These are phyloP conservation scores for Phytopythium delawarense DNA, from an alignment of 352 stramenopile genomes.

Conservation along the genomic window DNA sequence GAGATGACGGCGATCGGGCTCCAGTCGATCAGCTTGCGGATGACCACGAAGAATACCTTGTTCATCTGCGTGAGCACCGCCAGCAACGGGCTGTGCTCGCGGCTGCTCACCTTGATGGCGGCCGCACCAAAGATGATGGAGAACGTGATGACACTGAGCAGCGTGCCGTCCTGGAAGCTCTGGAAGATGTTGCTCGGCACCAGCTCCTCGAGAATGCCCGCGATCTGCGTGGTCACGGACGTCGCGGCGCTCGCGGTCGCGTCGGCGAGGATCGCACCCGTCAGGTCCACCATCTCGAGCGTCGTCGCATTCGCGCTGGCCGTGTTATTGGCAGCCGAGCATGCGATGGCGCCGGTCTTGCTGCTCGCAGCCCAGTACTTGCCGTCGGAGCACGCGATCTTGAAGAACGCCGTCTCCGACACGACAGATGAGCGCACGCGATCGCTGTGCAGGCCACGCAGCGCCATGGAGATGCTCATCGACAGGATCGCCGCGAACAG, in stretches of 20 bases:
- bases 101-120: constrained; percentile 30
- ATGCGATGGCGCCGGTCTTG: background rate
- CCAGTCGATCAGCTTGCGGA: constrained; percentile 59
- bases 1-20: constrained; percentile 65
- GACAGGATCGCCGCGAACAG: constrained; percentile 4
- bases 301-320: constrained; percentile 1
- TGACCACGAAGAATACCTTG: constrained; percentile 66
- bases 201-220: constrained; percentile 9
- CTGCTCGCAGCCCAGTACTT: constrained; percentile 3
- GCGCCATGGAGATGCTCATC: constrained; percentile 1
- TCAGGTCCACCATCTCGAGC: constrained; percentile 9
- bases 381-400: constrained; percentile 7
- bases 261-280: constrained; percentile 6
- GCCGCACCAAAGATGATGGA: constrained; percentile 14
- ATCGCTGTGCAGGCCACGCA: background rate
- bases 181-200: constrained; percentile 21
- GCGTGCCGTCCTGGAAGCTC: constrained; percentile 11
- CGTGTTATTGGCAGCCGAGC: background rate
- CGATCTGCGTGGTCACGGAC: constrained; percentile 10
- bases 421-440: constrained; percentile 6
- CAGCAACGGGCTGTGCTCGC: constrained; percentile 53
- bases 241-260: background rate
- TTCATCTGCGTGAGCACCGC: constrained; percentile 66
- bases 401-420: constrained; percentile 9
- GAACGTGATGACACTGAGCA: constrained; percentile 18